Conservation (phyloP, 306 rosid genomes). For the Sicyos baderoa region DNA sequence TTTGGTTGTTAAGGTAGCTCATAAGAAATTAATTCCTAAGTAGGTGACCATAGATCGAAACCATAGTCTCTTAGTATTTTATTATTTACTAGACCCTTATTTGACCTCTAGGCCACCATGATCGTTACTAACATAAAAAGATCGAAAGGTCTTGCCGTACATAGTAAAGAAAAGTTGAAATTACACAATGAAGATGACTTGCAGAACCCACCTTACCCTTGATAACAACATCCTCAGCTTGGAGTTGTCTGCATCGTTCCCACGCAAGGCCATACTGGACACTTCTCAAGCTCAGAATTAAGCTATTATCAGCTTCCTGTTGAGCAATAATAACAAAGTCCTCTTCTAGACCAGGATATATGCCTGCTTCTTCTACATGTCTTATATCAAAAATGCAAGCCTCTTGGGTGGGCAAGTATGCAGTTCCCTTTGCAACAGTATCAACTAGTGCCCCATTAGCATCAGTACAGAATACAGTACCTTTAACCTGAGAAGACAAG, state of each 20-base stretch:
- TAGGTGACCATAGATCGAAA: too few relatives aligned
- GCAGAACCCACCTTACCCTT: constrained; percentile 86
- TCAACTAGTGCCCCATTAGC: constrained; percentile 69
- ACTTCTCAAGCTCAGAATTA: constrained; percentile 62
- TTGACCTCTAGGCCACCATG: too few relatives aligned
- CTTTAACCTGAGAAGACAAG: constrained; percentile 54
- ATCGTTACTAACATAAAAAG: neutral
- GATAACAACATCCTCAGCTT: constrained; percentile 81
- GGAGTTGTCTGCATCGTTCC: constrained; percentile 95
- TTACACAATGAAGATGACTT: constrained; percentile 1
- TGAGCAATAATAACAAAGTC: constrained; percentile 71
- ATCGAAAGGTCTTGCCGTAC: neutral
- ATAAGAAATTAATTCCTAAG: too few relatives aligned
- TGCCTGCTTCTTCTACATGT: constrained; percentile 70
- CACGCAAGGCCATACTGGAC: constrained; percentile 73
- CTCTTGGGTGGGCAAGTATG: constrained; percentile 72
- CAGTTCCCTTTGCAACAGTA: constrained; percentile 68
- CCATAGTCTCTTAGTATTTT: too few relatives aligned
- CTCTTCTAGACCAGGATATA: constrained; percentile 60
- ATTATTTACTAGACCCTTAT: too few relatives aligned
- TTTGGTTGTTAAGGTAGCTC: too few relatives aligned
- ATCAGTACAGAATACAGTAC: constrained; percentile 60
- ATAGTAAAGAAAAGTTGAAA: neutral
- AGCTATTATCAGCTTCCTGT: constrained; percentile 58
- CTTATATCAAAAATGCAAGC: constrained; percentile 51